Percentiles rank a stretch among this genome's conserved stretches.
phyloP scores from a whole-genome alignment of 2,329 filamentous ascomycete species.

The Pezicula rhizophila region DNA sequence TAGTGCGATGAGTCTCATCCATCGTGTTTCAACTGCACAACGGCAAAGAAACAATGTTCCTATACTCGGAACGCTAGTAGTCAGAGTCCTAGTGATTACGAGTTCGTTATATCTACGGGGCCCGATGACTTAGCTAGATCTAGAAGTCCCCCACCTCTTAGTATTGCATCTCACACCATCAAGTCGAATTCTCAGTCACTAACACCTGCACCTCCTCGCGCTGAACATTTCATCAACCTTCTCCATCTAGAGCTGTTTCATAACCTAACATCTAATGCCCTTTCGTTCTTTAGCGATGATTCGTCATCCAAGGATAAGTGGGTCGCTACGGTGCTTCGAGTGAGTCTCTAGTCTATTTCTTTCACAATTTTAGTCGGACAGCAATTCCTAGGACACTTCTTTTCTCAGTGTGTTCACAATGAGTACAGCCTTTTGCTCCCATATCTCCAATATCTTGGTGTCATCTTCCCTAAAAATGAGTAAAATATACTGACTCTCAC shows the following conservation, averaged over 20 bases:
- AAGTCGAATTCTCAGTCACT: background rate
- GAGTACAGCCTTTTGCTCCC: too few relatives aligned
- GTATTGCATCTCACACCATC: background rate
- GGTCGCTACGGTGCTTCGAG: background rate
- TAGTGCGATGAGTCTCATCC: constrained; percentile 21
- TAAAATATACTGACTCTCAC: background rate
- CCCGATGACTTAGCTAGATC: background rate
- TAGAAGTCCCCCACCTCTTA: constrained; percentile 1
- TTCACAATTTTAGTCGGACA: too few relatives aligned
- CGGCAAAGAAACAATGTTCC: constrained; percentile 9
- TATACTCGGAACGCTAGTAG: constrained; percentile 3
- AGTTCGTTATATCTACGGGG: background rate
- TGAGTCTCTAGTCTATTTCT: too few relatives aligned
- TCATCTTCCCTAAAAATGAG: too few relatives aligned
- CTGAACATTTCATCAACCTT: constrained; percentile 15
- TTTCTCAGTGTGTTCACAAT: too few relatives aligned
- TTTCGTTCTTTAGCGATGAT: background rate
- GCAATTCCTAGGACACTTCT: too few relatives aligned
- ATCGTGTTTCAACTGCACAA: constrained; percentile 15
- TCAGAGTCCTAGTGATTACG: constrained; percentile 1
- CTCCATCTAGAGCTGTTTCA: constrained; percentile 35
- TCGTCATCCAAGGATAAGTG: background rate
- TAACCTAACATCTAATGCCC: constrained; percentile 18
- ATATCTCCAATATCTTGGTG: too few relatives aligned
- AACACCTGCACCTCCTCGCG: background rate